These are phyloP conservation scores for Ganoderma lingzhi DNA, from an alignment of 1,284 basidiomycete species.

Conservation along the genomic window DNA sequence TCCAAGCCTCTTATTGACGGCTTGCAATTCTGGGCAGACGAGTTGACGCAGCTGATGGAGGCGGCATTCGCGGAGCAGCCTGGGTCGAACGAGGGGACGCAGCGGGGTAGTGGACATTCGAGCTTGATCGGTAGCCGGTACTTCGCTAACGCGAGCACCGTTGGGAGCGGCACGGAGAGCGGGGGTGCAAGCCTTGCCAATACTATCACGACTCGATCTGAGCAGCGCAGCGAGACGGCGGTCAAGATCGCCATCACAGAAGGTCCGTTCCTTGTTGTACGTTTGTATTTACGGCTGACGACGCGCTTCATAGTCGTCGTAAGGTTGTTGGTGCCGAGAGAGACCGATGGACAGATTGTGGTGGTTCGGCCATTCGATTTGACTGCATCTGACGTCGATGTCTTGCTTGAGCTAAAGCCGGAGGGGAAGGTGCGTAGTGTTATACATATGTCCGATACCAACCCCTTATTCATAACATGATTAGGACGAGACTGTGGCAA, in stretches of 20 bases:
- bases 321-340: slow-evolving; percentile 53
- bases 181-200: slow-evolving; percentile 39
- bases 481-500: slow-evolving; percentile 77
- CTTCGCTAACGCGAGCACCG: slow-evolving; percentile 68
- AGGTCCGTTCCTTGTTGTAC: slow-evolving; percentile 48
- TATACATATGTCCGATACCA: neutral
- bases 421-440: slow-evolving; percentile 66
- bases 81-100: slow-evolving; percentile 38
- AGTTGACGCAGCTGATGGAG: slow-evolving; percentile 75
- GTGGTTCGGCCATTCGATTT: slow-evolving; percentile 61
- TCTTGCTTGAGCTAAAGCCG: slow-evolving; percentile 71
- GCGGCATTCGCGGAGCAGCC: slow-evolving; percentile 35
- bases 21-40: slow-evolving; percentile 88
- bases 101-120: slow-evolving; percentile 59
- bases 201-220: slow-evolving; percentile 37
- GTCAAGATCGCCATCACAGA: slow-evolving; percentile 65
- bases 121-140: slow-evolving; percentile 87
- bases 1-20: slow-evolving; percentile 75
- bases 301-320: slow-evolving; percentile 45
- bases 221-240: slow-evolving; percentile 50
- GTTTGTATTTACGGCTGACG: neutral
- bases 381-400: slow-evolving; percentile 67
- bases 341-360: slow-evolving; percentile 27
- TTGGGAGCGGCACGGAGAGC: slow-evolving; percentile 49
- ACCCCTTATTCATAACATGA: neutral